phyloP scores from a whole-genome alignment of 495 filamentous ascomycete genomes.

The Neurospora sp. region DNA sequence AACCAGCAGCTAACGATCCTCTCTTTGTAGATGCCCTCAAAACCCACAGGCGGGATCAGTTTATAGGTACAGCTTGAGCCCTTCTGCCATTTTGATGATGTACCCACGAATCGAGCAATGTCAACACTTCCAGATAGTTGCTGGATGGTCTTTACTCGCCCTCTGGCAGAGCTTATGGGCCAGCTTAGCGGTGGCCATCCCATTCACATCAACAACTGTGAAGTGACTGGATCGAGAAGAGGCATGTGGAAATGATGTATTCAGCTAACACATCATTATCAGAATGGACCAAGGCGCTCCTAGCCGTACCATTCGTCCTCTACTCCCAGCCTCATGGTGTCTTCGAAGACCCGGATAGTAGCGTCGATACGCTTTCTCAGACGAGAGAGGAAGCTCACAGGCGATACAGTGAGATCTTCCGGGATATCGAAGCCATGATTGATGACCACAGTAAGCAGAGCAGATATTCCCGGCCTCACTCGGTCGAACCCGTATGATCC shows the following conservation, averaged over 20 bases:
- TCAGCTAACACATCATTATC: neutral
- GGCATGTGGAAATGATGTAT: neutral
- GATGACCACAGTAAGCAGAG: conserved; percentile 72
- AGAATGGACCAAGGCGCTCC: conserved; percentile 68
- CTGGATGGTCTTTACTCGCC: neutral
- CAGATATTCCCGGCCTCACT: neutral
- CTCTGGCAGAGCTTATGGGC: neutral
- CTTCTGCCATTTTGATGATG: neutral
- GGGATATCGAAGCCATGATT: conserved; percentile 83
- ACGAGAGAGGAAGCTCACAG: conserved; percentile 59
- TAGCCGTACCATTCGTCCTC: conserved; percentile 94
- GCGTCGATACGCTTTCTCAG: conserved; percentile 41
- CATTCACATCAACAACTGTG: neutral
- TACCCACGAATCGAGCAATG: neutral
- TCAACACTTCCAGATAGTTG: neutral
- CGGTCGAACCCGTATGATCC: neutral
- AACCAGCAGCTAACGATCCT: conserved; percentile 4
- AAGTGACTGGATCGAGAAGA: neutral
- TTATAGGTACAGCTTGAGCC: conserved; percentile 45
- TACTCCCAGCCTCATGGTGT: conserved; percentile 87
- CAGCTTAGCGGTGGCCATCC: neutral
- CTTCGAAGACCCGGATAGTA: conserved; percentile 46
- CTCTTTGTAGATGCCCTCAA: conserved; percentile 65
- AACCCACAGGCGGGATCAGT: conserved; percentile 77
- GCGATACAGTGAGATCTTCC: conserved; percentile 90